phyloP scores from a whole-genome alignment of 306 rosid genomes.

The Astragalus membranaceus region DNA sequence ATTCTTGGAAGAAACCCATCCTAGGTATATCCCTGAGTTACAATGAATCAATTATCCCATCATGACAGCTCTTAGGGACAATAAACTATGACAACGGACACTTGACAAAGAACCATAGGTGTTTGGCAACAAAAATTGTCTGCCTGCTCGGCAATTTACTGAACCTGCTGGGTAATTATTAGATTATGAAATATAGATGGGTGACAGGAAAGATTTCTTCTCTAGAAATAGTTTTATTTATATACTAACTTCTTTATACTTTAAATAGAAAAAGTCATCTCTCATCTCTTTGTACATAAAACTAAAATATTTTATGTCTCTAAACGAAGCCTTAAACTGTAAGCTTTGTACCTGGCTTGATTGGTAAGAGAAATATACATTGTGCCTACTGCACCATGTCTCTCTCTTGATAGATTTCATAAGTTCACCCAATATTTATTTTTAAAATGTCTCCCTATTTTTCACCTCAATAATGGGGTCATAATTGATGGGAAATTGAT shows the following conservation, averaged over 20 bases:
- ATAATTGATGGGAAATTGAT: not conserved
- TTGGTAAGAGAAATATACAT: not conserved
- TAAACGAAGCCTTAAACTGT: not conserved
- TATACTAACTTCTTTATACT: not conserved
- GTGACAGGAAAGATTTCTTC: not conserved
- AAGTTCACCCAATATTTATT: not conserved
- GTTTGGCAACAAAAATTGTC: not conserved
- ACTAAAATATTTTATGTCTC: not conserved
- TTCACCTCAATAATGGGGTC: not conserved
- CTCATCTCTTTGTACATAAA: not conserved
- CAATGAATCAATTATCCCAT: too few species aligned
- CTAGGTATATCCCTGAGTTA: too few species aligned
- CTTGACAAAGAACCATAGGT: not conserved
- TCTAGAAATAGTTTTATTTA: not conserved
- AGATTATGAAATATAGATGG: not conserved
- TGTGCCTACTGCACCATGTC: not conserved
- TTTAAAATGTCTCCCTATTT: not conserved
- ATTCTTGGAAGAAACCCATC: too few species aligned
- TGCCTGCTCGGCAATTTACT: not conserved
- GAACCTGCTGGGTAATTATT: not conserved
- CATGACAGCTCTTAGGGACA: too few species aligned
- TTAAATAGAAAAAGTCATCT: not conserved
- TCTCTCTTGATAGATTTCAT: not conserved
- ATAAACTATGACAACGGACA: not conserved
- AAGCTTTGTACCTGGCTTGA: not conserved